Percentiles rank a stretch among this genome's conserved stretches.
These are phyloP conservation scores for Torulaspora microellipsoides DNA, from an alignment of 805 yeast species.

Conservation along the genomic window DNA sequence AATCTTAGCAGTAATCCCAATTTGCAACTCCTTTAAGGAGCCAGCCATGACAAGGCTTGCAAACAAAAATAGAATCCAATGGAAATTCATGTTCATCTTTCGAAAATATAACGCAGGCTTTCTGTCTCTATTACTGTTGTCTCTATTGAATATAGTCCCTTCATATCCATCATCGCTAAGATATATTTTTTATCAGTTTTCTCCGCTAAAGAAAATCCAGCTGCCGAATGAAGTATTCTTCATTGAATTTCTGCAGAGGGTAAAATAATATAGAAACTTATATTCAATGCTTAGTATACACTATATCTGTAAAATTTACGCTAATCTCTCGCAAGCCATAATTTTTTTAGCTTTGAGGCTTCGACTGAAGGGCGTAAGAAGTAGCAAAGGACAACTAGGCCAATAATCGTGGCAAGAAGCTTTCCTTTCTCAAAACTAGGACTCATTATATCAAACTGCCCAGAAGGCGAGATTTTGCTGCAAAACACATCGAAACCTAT, in stretches of 20 bases:
- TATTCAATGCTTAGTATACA: no score
- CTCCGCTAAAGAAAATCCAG: no score
- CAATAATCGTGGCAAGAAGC: slow-evolving; percentile 54
- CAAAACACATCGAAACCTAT: slow-evolving; percentile 72
- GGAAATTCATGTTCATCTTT: slow-evolving; percentile 1
- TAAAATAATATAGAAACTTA: no score
- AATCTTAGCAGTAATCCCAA: slow-evolving; percentile 46
- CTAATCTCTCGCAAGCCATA: slow-evolving; percentile 43
- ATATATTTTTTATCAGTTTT: no score
- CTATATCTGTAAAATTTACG: no score
- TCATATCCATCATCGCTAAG: no score
- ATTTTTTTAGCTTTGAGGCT: slow-evolving; percentile 46
- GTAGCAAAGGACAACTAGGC: slow-evolving; percentile 44
- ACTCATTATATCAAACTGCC: slow-evolving; percentile 73
- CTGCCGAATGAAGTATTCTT: no score
- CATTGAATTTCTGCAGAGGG: no score
- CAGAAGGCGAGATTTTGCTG: slow-evolving; percentile 73
- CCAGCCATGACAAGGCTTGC: slow-evolving; percentile 20
- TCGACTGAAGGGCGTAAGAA: slow-evolving; percentile 55
- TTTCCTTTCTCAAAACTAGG: slow-evolving; percentile 62
- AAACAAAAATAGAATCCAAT: slow-evolving; percentile 3
- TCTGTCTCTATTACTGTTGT: no score
- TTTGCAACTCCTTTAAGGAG: slow-evolving; percentile 25
- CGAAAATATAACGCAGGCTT: no score
- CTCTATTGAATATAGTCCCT: no score